A percentile compares a stretch with the other conserved stretches of the same genome.
phyloP scores from a whole-genome alignment of 2,329 filamentous ascomycete species.

The Dothideomycetidae sp. region DNA sequence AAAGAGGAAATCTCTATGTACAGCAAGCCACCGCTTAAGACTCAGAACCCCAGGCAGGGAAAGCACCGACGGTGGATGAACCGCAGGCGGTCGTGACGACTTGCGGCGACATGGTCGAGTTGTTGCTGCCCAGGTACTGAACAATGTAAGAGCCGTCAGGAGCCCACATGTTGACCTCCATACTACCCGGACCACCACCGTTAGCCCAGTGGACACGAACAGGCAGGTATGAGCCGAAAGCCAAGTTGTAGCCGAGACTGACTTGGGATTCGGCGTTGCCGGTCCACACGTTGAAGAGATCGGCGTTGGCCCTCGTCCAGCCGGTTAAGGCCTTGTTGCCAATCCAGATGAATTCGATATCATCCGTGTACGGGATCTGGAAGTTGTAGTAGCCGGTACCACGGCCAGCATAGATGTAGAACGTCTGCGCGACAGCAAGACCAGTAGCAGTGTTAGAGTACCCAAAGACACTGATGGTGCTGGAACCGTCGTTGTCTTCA shows the following conservation, averaged over 20 bases:
- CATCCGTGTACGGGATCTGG: slow-evolving; percentile 12
- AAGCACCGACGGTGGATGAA: slow-evolving; percentile 8
- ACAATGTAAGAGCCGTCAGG: slow-evolving; percentile 7
- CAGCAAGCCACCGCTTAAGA: slow-evolving; percentile 4
- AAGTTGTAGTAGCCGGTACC: slow-evolving; percentile 12
- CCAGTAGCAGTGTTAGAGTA: slow-evolving; percentile 1
- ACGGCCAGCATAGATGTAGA: slow-evolving; percentile 11
- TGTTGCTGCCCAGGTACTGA: slow-evolving; percentile 1
- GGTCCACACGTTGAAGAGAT: slow-evolving; percentile 11
- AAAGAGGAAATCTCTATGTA: slow-evolving; percentile 1
- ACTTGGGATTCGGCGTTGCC: slow-evolving; percentile 8
- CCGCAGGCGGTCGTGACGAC: slow-evolving; percentile 10
- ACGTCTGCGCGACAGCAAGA: slow-evolving; percentile 12
- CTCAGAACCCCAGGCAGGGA: slow-evolving; percentile 11
- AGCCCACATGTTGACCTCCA: slow-evolving; percentile 10
- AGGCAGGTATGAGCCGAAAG: slow-evolving; percentile 8
- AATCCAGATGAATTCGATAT: slow-evolving; percentile 11
- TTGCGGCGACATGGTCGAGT: slow-evolving; percentile 9
- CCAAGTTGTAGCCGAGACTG: slow-evolving; percentile 9
- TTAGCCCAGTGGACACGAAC: slow-evolving; percentile 11
- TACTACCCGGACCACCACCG: slow-evolving; percentile 11
- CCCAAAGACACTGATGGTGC: slow-evolving; percentile 7
- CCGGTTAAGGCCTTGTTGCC: slow-evolving; percentile 11
- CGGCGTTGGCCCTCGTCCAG: slow-evolving; percentile 11
- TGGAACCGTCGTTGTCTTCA: slow-evolving; percentile 10